phyloP scores from a whole-genome alignment of 805 yeast species.

The Saccharomycopsis sp. region DNA sequence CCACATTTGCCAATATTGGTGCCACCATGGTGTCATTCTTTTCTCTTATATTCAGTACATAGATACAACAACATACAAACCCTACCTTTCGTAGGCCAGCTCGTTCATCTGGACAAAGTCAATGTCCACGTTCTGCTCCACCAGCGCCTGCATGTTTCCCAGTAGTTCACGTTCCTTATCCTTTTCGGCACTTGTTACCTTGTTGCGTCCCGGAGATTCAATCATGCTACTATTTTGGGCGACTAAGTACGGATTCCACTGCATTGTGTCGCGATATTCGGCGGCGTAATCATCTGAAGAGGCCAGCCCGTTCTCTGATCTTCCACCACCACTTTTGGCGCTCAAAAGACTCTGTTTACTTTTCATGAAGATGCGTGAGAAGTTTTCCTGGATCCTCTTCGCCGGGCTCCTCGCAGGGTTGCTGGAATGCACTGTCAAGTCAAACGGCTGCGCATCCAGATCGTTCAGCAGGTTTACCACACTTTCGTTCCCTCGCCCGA shows the following conservation, averaged over 20 bases:
- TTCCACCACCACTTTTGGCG: neutral
- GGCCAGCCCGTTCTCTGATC: too few relatives aligned
- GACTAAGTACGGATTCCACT: slow-evolving; percentile 7
- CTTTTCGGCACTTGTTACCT: neutral
- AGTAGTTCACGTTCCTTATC: neutral
- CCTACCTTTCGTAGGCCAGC: neutral
- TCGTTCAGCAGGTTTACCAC: neutral
- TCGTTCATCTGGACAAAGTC: neutral
- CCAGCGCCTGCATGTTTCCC: neutral
- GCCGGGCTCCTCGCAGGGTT: neutral
- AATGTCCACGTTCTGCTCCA: neutral
- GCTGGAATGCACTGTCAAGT: neutral
- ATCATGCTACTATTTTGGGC: neutral
- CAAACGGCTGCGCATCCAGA: slow-evolving; percentile 1
- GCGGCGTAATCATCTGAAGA: neutral
- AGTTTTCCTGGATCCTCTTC: neutral
- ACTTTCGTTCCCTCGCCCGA: neutral
- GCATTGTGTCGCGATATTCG: neutral
- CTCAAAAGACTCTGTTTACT: neutral
- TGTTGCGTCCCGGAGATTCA: neutral
- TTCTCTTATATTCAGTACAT: too few relatives aligned
- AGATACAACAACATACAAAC: too few relatives aligned
- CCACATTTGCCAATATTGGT: too few relatives aligned
- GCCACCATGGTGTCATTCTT: too few relatives aligned
- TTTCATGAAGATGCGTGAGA: neutral